phyloP scores from a whole-genome alignment of 352 stramenopile species.

The Phytopythium boreale region DNA sequence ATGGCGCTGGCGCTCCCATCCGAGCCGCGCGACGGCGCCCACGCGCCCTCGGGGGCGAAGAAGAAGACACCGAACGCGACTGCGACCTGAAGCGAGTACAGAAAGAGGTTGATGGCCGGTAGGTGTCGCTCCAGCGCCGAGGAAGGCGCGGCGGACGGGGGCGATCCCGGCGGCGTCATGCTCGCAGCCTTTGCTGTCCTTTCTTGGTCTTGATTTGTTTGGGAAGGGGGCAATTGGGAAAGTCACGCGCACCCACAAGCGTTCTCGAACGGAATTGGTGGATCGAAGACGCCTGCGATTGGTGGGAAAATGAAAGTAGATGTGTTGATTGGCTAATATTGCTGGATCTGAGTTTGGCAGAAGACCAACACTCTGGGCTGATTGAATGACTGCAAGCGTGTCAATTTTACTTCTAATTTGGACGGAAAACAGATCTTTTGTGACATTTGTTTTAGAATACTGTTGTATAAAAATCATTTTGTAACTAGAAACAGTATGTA shows the following conservation, averaged over 20 bases:
- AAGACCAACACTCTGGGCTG: background rate
- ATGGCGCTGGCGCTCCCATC: constrained; percentile 13
- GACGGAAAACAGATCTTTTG: too few species aligned
- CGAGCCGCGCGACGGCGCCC: constrained; percentile 12
- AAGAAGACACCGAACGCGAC: constrained; percentile 19
- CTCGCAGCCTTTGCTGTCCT: background rate
- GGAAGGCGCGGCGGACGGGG: background rate
- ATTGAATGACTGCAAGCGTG: background rate
- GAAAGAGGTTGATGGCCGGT: constrained; percentile 27
- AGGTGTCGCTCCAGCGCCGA: constrained; percentile 19
- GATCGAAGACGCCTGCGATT: background rate
- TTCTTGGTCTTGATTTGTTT: background rate
- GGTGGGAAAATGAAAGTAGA: background rate
- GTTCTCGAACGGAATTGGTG: background rate
- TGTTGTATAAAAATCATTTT: too few species aligned
- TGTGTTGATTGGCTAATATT: background rate
- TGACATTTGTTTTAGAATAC: too few species aligned
- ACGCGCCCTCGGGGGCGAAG: constrained; percentile 31
- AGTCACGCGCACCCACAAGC: background rate
- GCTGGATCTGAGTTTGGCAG: background rate
- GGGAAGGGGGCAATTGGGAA: background rate
- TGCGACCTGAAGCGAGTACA: constrained; percentile 27
- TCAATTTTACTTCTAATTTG: background rate
- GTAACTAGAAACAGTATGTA: too few species aligned
- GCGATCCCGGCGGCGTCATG: constrained; percentile 3